Evolutionary conservation across 139 green algal genomes (phyloP), one percentile per base, ranked within the genome.

Genomic region (Yamagishiella unicocca): DNA sequence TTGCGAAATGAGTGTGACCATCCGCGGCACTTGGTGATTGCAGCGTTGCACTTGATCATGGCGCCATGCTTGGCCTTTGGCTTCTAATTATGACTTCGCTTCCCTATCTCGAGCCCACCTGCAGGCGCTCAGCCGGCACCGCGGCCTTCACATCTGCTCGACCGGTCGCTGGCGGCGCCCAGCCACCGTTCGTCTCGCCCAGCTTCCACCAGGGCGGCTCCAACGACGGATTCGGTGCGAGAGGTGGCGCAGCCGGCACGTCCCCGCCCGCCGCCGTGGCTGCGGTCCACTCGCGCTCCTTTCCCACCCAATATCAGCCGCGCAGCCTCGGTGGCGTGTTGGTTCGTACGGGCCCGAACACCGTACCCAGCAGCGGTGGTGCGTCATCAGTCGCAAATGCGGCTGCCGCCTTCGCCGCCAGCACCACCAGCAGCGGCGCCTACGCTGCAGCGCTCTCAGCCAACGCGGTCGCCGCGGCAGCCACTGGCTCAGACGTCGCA

Each of bases 241-340:
- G 38, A 12, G 38, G 38, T 55, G 53, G 19, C 31, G 38, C 1
- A 43, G 25, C 54, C 25, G 35, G 0, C 35, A 17, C 53, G n/a
- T n/a, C 37, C 25, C 42, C 10, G 37, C n/a, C n/a, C 29, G 27
- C 74, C 1, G n/a, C 17, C 43, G 10, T 43, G 9, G 22, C 77
- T 2, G 77, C 25, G 4, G 8, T 84, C 1, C 77, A 55, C 29
- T 5, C 37, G 2, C 61, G 78, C 3, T 8, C 78, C 61, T 85
- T 85, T 35, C 78, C 78, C 40, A 85, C 78, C 19, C 29, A 62
- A 12, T 85, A 85, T 40, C 78, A 85, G 61, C 78, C 78, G 4
- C 78, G 78, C 19, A 76, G 61, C 78, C 25, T 85, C 2, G 78
- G 78, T 42, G 61, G 61, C 7, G 61, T 55, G 19, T 9, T 84